Base-by-base conservation (phyloP, 129 eudicot species). In the Saussurea involucrata region DNA sequence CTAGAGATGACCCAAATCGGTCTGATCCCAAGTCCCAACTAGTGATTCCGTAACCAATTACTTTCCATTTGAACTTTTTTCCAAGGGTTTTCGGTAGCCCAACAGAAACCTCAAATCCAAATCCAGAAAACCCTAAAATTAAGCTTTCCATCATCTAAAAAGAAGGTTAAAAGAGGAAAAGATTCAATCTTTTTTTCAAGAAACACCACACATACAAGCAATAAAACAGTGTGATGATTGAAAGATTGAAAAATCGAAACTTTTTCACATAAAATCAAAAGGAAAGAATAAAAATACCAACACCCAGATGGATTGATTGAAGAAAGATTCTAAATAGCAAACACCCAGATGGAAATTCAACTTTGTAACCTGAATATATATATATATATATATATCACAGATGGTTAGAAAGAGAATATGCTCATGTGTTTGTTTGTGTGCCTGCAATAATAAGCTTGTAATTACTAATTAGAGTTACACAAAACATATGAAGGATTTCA, bases 371-470 rank as follows among this genome's bases (percentile, higher is more conserved):
- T 58, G 78, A 21, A 68, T 27, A 1, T 27, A 69, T 28, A 36
- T 36, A 36, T 36, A 36, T 8, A 7, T 10, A 1, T 36, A 36
- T 20, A 22, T 4, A 5, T 37, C 58, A n/a, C n/a, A 74, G 20
- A 71, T 71, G 21, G 72, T 81, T 72, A 77, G 31, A 58, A 61
- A 69, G 9, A 49, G 78, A 77, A 77, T 76, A 76, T 68, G 42
- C 74, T 6, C 75, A 58, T 46, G 36, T 28, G 73, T 83, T 1
- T 44, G 5, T 18, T n/a, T 65, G 37, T 44, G 25, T 40, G 25
- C 87, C 96, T 90, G 81, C 57, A 86, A 53, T 24, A 63, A 76
- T 28, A 53, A 18, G 4, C 13, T 12, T 60, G 13, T 44, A 68
- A 17, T n/a, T n/a, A n/a, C n/a, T n/a, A n/a, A n/a, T 32, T 57